Percentiles rank a stretch among this genome's conserved stretches.
Conservation (phyloP, 306 rosid species). For the Arachis stenosperma region DNA sequence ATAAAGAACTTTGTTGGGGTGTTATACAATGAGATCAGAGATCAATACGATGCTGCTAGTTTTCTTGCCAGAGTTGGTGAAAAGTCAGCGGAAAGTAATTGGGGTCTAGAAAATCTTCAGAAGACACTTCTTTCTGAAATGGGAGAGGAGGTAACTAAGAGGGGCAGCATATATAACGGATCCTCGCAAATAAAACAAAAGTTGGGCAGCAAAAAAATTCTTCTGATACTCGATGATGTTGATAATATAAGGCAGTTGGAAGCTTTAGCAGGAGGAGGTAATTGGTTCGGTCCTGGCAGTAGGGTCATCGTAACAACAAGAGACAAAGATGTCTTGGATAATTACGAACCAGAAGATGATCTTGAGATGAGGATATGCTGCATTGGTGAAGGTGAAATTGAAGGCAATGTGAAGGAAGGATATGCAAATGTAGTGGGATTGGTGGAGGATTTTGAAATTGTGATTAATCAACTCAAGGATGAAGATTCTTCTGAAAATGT, state of each 20-base stretch:
- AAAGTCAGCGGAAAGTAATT: too few species aligned
- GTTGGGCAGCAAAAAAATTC: background rate
- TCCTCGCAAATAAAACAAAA: background rate
- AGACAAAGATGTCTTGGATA: background rate
- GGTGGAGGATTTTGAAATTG: background rate
- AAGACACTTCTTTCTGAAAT: too few species aligned
- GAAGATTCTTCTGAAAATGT: background rate
- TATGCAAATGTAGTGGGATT: background rate
- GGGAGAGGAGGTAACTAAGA: background rate
- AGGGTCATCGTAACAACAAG: background rate
- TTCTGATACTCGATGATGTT: background rate
- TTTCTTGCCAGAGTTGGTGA: too few species aligned
- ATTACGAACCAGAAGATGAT: background rate
- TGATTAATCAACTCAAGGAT: background rate
- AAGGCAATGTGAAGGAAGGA: background rate
- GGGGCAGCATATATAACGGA: background rate
- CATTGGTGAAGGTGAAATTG: background rate
- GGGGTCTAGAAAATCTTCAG: too few species aligned
- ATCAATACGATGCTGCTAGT: too few species aligned
- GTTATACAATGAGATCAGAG: too few species aligned
- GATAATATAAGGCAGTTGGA: background rate
- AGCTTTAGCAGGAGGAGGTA: background rate
- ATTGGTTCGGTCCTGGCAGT: background rate
- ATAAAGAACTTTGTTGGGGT: constrained; percentile 1
- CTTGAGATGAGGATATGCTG: background rate